phyloP scores from a whole-genome alignment of 2,329 filamentous ascomycete genomes.

The Sclerotinia minor region DNA sequence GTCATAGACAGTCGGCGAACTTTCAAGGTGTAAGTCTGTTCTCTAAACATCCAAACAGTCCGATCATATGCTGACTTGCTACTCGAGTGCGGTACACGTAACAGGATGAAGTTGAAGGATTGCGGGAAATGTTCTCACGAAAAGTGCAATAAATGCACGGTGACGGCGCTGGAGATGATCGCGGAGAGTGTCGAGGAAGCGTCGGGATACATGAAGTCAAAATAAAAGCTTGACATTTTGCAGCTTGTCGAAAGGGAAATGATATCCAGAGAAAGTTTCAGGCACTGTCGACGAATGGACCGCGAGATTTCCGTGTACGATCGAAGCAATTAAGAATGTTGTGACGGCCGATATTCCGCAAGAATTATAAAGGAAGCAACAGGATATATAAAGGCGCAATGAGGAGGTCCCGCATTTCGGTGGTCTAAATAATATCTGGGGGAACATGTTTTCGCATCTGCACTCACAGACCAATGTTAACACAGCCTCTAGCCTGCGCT shows the following conservation, averaged over 20 bases:
- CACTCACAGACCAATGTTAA: constrained; percentile 4
- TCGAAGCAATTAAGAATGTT: background rate
- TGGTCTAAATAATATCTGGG: background rate
- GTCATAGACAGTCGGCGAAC: background rate
- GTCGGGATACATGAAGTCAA: background rate
- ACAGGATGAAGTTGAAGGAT: constrained; percentile 1
- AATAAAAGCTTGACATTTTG: background rate
- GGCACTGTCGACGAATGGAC: background rate
- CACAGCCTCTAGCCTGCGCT: background rate
- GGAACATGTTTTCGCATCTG: background rate
- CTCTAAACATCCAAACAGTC: too few relatives aligned
- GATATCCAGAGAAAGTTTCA: background rate
- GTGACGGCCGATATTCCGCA: background rate
- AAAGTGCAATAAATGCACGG: background rate
- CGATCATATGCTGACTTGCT: background rate
- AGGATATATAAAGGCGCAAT: background rate
- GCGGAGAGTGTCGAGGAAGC: background rate
- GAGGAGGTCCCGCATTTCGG: background rate
- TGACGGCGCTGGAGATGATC: background rate
- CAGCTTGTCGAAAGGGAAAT: background rate
- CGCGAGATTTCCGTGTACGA: background rate
- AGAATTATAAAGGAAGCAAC: background rate
- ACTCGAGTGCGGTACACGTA: constrained; percentile 6
- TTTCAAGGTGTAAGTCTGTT: background rate
- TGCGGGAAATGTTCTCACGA: constrained; percentile 7